Percentiles rank a stretch among this genome's conserved stretches.
Evolutionary conservation across 2,329 filamentous ascomycete genomes (phyloP).

Genomic region (Dactylellina leptospora): DNA sequence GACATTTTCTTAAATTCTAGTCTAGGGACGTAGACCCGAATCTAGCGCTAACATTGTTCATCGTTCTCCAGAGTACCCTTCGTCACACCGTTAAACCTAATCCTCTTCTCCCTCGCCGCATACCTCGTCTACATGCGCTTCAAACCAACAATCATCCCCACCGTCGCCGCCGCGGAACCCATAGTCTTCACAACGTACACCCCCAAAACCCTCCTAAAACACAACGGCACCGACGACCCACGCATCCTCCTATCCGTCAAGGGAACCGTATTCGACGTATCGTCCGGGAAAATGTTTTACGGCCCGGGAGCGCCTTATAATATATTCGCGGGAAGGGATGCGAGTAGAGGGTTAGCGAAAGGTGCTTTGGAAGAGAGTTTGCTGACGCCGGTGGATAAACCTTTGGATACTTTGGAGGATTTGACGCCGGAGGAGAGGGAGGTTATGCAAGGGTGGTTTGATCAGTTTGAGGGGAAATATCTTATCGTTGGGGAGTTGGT

Average conservation of each 20-base stretch:
- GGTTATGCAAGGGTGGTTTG: conserved; percentile 82
- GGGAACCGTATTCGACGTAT: conserved; percentile 88
- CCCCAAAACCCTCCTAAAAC: conserved; percentile 81
- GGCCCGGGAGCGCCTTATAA: conserved; percentile 93
- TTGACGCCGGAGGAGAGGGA: conserved; percentile 69
- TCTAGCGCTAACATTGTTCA: not conserved
- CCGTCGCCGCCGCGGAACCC: conserved; percentile 66
- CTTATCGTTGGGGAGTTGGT: conserved; percentile 90
- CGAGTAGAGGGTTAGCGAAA: conserved; percentile 83
- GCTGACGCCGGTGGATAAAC: conserved; percentile 77
- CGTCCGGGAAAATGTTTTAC: conserved; percentile 86
- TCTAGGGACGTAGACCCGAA: not conserved
- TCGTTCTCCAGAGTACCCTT: conserved; percentile 59
- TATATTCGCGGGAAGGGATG: conserved; percentile 95
- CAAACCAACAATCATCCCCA: conserved; percentile 63
- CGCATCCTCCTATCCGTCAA: conserved; percentile 92
- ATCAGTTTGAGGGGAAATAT: conserved; percentile 92
- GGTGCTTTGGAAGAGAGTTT: conserved; percentile 95
- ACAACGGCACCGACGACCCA: conserved; percentile 76
- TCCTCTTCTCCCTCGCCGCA: conserved; percentile 68
- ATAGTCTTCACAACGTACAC: conserved; percentile 75
- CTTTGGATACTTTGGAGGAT: conserved; percentile 65
- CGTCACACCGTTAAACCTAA: conserved; percentile 71
- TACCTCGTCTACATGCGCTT: conserved; percentile 70
- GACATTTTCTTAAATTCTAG: not conserved